Conservation (phyloP, 768 basidiomycete genomes). For the Filobasidium wieringae region DNA sequence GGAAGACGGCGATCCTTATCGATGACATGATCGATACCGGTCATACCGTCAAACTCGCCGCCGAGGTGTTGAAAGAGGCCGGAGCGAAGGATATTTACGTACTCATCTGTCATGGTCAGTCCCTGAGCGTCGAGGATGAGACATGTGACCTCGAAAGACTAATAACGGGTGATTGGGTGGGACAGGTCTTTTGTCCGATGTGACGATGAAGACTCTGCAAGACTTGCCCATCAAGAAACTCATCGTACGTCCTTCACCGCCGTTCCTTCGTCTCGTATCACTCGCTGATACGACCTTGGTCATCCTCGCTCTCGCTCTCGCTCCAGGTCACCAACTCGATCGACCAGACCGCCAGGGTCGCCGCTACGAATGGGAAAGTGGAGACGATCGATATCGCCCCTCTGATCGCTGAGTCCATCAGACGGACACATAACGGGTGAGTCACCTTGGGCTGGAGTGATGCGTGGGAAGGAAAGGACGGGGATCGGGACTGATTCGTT, state of each 20-base stretch:
- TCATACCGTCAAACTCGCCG: slow-evolving; percentile 74
- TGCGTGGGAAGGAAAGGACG: background rate
- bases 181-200: slow-evolving; percentile 74
- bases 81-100: slow-evolving; percentile 77
- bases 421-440: slow-evolving; percentile 81
- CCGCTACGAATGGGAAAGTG: slow-evolving; percentile 59
- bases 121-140: too few species aligned
- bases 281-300: background rate
- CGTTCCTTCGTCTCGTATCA: too few species aligned
- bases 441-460: background rate
- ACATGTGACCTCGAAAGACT: background rate
- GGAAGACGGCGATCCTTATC: slow-evolving; percentile 72
- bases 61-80: slow-evolving; percentile 73
- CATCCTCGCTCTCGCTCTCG: background rate
- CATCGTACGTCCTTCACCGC: slow-evolving; percentile 55
- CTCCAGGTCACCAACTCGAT: slow-evolving; percentile 69
- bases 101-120: slow-evolving; percentile 69
- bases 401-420: slow-evolving; percentile 89
- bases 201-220: slow-evolving; percentile 63
- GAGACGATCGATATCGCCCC: slow-evolving; percentile 90
- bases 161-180: background rate
- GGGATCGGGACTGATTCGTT: background rate
- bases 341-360: slow-evolving; percentile 65
- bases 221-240: slow-evolving; percentile 74
- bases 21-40: slow-evolving; percentile 70